These are phyloP conservation scores for Pseudogymnoascus sp. DNA, from an alignment of 2,329 filamentous ascomycete genomes.

Conservation along the genomic window DNA sequence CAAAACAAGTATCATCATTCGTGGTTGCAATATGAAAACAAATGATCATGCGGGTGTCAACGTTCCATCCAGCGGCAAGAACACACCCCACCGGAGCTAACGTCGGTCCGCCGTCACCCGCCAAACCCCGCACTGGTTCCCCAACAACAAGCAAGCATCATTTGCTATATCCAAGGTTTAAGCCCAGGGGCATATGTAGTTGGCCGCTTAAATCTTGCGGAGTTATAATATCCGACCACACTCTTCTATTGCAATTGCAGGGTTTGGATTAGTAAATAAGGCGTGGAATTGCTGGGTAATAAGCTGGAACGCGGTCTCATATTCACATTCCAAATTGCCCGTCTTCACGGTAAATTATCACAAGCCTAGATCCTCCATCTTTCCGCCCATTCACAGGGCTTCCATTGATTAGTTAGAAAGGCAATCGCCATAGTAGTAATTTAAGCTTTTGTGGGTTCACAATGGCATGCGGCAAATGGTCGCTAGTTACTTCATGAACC, in stretches of 20 bases:
- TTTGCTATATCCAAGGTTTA: background rate
- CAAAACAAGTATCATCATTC: background rate
- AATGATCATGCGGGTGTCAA: background rate
- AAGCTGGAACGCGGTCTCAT: background rate
- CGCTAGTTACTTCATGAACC: background rate
- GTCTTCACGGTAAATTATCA: background rate
- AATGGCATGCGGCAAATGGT: background rate
- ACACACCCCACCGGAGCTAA: background rate
- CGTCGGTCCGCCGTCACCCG: background rate
- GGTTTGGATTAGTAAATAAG: background rate
- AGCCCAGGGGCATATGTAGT: background rate
- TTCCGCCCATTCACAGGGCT: background rate
- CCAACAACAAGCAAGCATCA: background rate
- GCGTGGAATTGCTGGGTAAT: background rate
- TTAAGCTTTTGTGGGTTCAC: background rate
- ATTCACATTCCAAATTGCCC: background rate
- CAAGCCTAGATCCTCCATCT: background rate
- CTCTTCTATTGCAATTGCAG: background rate
- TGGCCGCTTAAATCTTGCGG: constrained; percentile 1
- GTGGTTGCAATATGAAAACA: background rate
- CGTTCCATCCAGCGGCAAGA: background rate
- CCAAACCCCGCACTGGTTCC: background rate
- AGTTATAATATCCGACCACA: constrained; percentile 8
- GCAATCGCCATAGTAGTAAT: background rate
- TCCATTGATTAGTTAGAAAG: background rate